A percentile compares a stretch with the other conserved stretches of the same genome.
Conservation (phyloP, 2,329 filamentous ascomycete genomes). For the Pestalotiopsis sp. region DNA sequence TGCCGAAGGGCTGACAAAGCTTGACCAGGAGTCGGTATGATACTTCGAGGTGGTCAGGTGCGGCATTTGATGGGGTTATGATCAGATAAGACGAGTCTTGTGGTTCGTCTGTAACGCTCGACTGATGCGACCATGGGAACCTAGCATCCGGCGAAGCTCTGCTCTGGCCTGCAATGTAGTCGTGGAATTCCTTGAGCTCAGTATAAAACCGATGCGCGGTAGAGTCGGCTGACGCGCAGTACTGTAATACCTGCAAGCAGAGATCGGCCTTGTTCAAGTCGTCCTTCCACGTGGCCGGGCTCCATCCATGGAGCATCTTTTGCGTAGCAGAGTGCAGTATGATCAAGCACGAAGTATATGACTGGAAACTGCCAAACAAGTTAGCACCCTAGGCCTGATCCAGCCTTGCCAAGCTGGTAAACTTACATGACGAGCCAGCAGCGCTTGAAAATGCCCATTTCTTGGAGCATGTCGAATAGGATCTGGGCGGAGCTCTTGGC, state of each 20-base stretch:
- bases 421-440: conserved; percentile 33
- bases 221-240: conserved; percentile 12
- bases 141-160: neutral
- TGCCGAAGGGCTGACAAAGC: conserved; percentile 14
- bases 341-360: conserved; percentile 29
- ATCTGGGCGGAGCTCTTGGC: conserved; percentile 27
- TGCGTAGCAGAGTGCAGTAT: conserved; percentile 31
- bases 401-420: neutral
- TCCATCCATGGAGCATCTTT: conserved; percentile 28
- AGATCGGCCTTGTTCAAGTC: conserved; percentile 26
- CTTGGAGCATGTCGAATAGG: conserved; percentile 20
- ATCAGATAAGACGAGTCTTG: conserved; percentile 2
- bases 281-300: conserved; percentile 20
- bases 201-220: neutral
- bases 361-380: conserved; percentile 24
- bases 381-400: neutral
- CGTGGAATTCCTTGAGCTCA: neutral
- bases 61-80: neutral
- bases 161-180: neutral
- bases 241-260: conserved; percentile 22
- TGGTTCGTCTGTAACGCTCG: neutral
- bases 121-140: neutral
- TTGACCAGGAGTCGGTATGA: neutral
- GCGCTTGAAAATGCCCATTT: conserved; percentile 21
- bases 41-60: neutral